phyloP scores from a whole-genome alignment of 2,329 filamentous ascomycete genomes.

The Exophiala alcalophila region DNA sequence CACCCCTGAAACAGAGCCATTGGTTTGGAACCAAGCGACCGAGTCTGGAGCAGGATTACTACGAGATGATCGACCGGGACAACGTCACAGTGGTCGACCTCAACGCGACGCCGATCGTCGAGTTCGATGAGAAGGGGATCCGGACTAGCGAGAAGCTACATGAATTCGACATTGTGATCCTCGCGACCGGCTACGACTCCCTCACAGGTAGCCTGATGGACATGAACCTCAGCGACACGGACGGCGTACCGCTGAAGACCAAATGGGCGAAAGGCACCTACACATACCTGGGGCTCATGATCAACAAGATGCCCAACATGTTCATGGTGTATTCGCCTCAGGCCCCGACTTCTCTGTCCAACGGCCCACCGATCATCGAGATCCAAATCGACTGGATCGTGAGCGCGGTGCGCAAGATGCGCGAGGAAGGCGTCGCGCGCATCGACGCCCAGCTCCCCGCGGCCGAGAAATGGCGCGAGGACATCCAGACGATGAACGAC shows the following conservation, averaged over 20 bases:
- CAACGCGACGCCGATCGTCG: conserved; percentile 41
- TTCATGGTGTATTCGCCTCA: conserved; percentile 54
- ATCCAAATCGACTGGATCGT: conserved; percentile 54
- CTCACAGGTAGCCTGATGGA: conserved; percentile 41
- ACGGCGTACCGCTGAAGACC: conserved; percentile 37
- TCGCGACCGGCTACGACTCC: conserved; percentile 46
- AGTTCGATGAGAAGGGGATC: conserved; percentile 42
- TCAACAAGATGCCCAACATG: conserved; percentile 46
- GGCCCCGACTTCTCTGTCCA: conserved; percentile 48
- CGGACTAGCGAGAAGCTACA: conserved; percentile 34
- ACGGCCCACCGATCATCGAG: conserved; percentile 53
- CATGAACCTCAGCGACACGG: conserved; percentile 39
- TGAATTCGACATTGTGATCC: conserved; percentile 39
- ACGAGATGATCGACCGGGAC: conserved; percentile 46
- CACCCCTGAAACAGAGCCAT: conserved; percentile 52
- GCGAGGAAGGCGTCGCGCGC: conserved; percentile 4
- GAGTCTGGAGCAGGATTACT: conserved; percentile 50
- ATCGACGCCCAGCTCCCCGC: conserved; percentile 7
- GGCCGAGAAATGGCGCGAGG: conserved; percentile 31
- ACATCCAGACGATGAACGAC: conserved; percentile 36
- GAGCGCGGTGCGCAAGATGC: conserved; percentile 6
- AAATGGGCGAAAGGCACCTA: conserved; percentile 37
- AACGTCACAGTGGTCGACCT: conserved; percentile 49
- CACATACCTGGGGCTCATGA: conserved; percentile 43
- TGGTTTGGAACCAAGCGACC: conserved; percentile 54